Conservation (phyloP, 352 stramenopile genomes). For the Globisporangium abappressorium region DNA sequence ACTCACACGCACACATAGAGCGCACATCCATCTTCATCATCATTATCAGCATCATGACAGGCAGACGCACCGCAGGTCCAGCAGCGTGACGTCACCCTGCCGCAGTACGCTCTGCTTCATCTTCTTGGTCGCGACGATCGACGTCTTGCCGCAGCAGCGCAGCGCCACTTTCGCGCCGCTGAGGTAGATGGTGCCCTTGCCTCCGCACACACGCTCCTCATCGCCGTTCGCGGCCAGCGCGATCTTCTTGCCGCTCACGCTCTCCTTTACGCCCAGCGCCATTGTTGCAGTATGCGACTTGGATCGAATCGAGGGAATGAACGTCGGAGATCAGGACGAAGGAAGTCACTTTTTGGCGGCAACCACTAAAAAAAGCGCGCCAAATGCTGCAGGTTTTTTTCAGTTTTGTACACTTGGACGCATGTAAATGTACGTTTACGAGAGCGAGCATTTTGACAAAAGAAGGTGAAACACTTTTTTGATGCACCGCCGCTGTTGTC, state of each 20-base stretch:
- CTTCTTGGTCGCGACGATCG: constrained; percentile 68
- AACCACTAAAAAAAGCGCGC: no score
- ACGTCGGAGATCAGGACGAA: no score
- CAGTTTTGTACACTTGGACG: no score
- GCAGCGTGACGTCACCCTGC: constrained; percentile 66
- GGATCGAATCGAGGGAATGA: no score
- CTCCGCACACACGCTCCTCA: constrained; percentile 61
- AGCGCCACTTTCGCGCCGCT: constrained; percentile 65
- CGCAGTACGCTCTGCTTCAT: constrained; percentile 74
- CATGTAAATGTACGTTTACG: no score
- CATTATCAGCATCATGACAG: background rate
- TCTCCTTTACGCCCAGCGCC: constrained; percentile 66
- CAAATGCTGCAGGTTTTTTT: no score
- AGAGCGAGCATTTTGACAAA: no score
- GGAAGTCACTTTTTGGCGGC: no score
- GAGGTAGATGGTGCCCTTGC: constrained; percentile 66
- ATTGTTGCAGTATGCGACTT: background rate
- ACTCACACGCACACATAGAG: background rate
- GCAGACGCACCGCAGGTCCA: constrained; percentile 42
- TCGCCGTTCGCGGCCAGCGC: constrained; percentile 38
- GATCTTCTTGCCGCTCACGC: constrained; percentile 61
- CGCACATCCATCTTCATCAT: no score
- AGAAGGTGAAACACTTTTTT: no score
- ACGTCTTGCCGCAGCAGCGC: constrained; percentile 74
- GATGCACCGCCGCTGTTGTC: background rate